Evolutionary conservation across 257 asterid genomes (phyloP), one percentile per base, ranked within the genome.

Genomic region (Gentiana dahurica): DNA sequence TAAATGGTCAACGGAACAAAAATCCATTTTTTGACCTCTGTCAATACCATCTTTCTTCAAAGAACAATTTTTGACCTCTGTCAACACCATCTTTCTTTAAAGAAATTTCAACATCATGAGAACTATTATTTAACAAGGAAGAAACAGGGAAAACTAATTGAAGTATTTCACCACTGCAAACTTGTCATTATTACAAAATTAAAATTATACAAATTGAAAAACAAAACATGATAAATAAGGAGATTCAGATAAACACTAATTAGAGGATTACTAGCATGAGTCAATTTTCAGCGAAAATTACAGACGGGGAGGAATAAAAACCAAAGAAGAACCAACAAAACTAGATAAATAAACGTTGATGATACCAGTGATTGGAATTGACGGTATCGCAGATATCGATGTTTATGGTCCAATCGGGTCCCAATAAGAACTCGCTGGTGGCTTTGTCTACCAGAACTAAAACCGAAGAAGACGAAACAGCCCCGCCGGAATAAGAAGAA

Each of bases 361-460:
- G 82, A 63, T 83, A 89, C 95, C 72, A 75, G 69, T 76, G 87
- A 73, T 81, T 85, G 73, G 82, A 73, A 75, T 91, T 91, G 70
- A 87, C 49, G 54, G 77, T 64, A 71, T 91, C 97, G 50, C 97
- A 91, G 51, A 91, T 87, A 73, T 87, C 98, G 45, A 91, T 81
- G 66, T 87, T 91, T 64, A 91, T 72, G 24, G 97, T 79, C 98
- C 98, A 91, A 79, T 91, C 98, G 67, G 97, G 98, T 6, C 86
- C 90, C 71, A 71, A 85, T 79, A 91, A 75, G 79, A 91, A 87
- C 76, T 91, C 98, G 92, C 96, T 91, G 24, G 97, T 91, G 7
- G 98, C 97, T 65, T 91, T 91, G 65, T 91, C 98, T 43, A 87
- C 98, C 58, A 95, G 70, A 52, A 72, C 74, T 53, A 81, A 51